phyloP scores from a whole-genome alignment of 106 monocot species.

The Xerophyta viscosa region DNA sequence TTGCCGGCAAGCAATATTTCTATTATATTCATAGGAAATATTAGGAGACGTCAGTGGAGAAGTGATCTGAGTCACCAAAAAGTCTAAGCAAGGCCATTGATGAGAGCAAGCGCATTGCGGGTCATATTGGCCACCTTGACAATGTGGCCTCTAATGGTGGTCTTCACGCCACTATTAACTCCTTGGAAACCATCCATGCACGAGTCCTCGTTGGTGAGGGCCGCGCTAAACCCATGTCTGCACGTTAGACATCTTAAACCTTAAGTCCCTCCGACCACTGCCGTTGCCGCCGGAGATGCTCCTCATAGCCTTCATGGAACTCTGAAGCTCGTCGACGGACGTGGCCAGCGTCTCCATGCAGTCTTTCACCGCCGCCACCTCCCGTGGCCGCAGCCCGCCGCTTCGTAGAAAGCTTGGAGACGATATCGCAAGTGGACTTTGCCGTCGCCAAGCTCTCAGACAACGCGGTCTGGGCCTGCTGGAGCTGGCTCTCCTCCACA shows the following conservation, averaged over 20 bases:
- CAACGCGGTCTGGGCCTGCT: constrained; percentile 34
- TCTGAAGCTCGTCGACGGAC: constrained; percentile 43
- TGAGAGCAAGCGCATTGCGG: constrained; percentile 81
- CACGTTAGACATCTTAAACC: constrained; percentile 50
- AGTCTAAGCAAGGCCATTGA: constrained; percentile 24
- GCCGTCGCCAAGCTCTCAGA: constrained; percentile 21
- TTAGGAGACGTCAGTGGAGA: too few species aligned
- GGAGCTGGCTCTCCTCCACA: constrained; percentile 18
- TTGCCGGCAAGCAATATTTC: too few species aligned
- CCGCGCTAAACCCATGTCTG: constrained; percentile 85
- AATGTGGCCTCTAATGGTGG: constrained; percentile 29
- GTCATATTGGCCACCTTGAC: constrained; percentile 41
- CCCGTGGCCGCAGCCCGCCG: background rate
- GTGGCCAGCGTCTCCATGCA: constrained; percentile 63
- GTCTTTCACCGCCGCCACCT: constrained; percentile 45
- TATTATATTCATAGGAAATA: too few species aligned
- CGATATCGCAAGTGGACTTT: constrained; percentile 13
- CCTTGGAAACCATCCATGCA: constrained; percentile 39
- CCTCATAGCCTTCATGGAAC: constrained; percentile 40
- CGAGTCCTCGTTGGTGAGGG: constrained; percentile 67
- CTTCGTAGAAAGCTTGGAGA: constrained; percentile 6
- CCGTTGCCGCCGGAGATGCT: constrained; percentile 24
- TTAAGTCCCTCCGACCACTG: constrained; percentile 16
- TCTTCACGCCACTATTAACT: constrained; percentile 3
- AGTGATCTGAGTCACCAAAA: too few species aligned